A percentile compares a stretch with the other conserved stretches of the same genome.
These are phyloP conservation scores for Teratosphaeria zuluensis DNA, from an alignment of 2,329 filamentous ascomycete species.

Conservation along the genomic window DNA sequence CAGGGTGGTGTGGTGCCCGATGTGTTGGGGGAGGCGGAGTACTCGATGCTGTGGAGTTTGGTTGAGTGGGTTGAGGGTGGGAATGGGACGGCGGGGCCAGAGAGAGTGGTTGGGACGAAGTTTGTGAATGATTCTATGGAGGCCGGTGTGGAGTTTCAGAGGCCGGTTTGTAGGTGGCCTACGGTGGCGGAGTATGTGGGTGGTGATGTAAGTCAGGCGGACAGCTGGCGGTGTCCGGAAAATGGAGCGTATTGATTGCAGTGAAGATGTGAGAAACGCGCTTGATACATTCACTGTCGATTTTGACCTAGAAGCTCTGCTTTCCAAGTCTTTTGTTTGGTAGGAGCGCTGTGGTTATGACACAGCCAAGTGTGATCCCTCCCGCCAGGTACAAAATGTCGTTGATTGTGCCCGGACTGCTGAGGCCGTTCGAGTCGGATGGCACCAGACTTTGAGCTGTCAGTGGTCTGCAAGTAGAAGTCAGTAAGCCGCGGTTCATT, in stretches of 20 bases:
- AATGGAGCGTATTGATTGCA: neutral
- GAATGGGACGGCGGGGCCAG: conserved; percentile 23
- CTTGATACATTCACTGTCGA: neutral
- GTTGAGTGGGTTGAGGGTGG: conserved; percentile 28
- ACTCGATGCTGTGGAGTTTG: conserved; percentile 26
- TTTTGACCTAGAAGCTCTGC: conserved; percentile 22
- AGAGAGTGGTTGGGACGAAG: conserved; percentile 26
- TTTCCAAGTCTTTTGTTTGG: conserved; percentile 31
- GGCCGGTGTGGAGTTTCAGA: neutral
- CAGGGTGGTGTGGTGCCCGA: conserved; percentile 17
- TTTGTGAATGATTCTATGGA: conserved; percentile 19
- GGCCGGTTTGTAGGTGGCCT: neutral
- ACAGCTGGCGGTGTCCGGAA: neutral
- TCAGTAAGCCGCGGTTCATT: neutral
- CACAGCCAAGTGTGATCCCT: conserved; percentile 44
- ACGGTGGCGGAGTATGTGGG: neutral
- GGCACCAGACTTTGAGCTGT: conserved; percentile 40
- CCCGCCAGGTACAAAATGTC: conserved; percentile 47
- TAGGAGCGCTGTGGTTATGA: conserved; percentile 41
- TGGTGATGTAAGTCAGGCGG: no score
- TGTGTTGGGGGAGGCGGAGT: conserved; percentile 13
- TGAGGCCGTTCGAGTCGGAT: conserved; percentile 1
- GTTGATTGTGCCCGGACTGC: conserved; percentile 10
- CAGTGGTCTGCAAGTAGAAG: conserved; percentile 28
- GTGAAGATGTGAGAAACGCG: neutral